Base-by-base conservation (phyloP, 768 basidiomycete species). In the Termitomyces sp. region DNA sequence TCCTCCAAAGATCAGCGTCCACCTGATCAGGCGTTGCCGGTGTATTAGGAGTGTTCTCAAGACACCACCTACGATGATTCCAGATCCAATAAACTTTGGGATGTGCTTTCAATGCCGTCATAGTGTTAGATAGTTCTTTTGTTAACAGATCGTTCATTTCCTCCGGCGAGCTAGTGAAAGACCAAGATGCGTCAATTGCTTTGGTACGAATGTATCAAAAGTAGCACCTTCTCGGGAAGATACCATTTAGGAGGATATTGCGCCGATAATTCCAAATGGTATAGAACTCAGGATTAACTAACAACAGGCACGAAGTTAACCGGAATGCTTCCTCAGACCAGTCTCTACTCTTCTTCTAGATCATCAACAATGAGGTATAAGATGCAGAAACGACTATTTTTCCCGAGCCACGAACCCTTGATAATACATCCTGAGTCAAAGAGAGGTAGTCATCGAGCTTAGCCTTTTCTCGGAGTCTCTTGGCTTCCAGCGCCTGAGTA, bases 41-140 rank as follows among this genome's bases (percentile, higher is more conserved):
- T 1, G 86, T 89, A 53, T 80, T 76, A 0, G 96, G 95, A 12
- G 96, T 82, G 54, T 88, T 83, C 69, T 90, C 88, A 2, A 99
- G 82, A 66, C 95, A 95, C 97, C 97, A 98, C 64, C 87, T 78
- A 40, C 97, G 85, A 66, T 99, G 94, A 68, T 94, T 98, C 97
- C 97, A 99, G 64, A 98, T 94, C 88, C 92, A 94, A 69, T 99
- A 99, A 20, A 97, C 87, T 69, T 98, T 99, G 14, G 97, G 97
- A 67, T 95, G 85, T 9, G 80, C 76, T 65, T 90, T 88, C 45
- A 99, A 80, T 6, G 89, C 86, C 4, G 78, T 73, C 68, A 87
- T 91, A 0, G 95, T 98, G 76, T 94, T 80, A 2, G 80, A 73
- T 30, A 99, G 73, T 57, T 99, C 97, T 42, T 82, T 76, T 2